Evolutionary conservation across 768 basidiomycete genomes (phyloP).

Genomic region (Lentinula detonsa): DNA sequence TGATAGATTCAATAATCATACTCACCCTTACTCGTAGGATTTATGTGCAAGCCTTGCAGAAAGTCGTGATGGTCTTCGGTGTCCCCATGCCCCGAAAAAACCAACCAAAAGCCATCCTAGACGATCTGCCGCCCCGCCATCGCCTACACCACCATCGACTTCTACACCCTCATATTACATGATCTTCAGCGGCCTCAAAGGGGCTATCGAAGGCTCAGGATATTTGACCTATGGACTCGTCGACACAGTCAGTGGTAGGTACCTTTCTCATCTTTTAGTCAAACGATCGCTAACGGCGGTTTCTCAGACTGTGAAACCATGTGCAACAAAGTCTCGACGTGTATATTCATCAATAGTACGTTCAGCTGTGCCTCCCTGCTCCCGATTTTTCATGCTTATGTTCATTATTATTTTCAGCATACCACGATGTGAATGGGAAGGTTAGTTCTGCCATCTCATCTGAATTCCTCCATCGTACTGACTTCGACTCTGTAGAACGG

Average conservation of each 20-base stretch:
- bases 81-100: slow-evolving; percentile 8
- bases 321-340: slow-evolving; percentile 24
- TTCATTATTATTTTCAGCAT: slow-evolving; percentile 14
- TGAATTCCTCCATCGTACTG: background rate
- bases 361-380: background rate
- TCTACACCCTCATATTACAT: slow-evolving; percentile 18
- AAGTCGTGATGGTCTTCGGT: slow-evolving; percentile 19
- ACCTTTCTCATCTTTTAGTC: background rate
- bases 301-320: slow-evolving; percentile 24
- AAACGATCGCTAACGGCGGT: no score
- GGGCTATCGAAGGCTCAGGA: slow-evolving; percentile 24
- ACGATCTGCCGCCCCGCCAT: background rate
- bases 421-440: slow-evolving; percentile 31
- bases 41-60: slow-evolving; percentile 18
- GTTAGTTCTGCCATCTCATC: slow-evolving; percentile 10
- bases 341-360: slow-evolving; percentile 27
- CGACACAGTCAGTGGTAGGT: slow-evolving; percentile 23
- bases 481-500: slow-evolving; percentile 16
- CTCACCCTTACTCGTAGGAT: slow-evolving; percentile 7
- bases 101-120: background rate
- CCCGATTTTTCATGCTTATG: background rate
- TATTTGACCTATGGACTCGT: slow-evolving; percentile 30
- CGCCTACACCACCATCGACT: slow-evolving; percentile 14
- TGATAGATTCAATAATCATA: no score
- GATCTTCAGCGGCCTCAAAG: slow-evolving; percentile 22